Conservation (phyloP, 2,329 filamentous ascomycete genomes). For the Pezicula neosporulosa region DNA sequence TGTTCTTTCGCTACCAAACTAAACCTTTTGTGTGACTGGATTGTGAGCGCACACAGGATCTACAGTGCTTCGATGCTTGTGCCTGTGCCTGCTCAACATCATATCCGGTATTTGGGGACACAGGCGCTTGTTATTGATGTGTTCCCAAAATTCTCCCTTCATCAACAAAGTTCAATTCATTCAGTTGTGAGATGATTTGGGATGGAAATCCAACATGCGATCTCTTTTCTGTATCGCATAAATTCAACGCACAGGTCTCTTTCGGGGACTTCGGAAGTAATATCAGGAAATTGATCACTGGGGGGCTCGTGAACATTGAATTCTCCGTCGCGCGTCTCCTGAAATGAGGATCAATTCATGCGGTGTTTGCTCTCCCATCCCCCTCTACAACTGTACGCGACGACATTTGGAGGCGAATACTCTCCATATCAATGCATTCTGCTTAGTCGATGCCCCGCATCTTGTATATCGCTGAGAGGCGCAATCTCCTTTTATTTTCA, state of each 20-base stretch:
- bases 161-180: too few species aligned
- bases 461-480: not conserved
- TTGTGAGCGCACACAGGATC: conserved; percentile 1
- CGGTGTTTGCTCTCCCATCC: not conserved
- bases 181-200: too few species aligned
- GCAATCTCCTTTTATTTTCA: not conserved
- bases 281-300: not conserved
- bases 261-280: not conserved
- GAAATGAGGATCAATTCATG: conserved; percentile 2
- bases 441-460: not conserved
- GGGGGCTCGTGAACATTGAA: not conserved
- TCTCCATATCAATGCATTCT: not conserved
- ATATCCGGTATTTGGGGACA: too few species aligned
- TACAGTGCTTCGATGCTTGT: conserved; percentile 1
- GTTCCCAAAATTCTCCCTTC: too few species aligned
- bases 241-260: not conserved
- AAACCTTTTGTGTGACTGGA: not conserved
- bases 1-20: conserved; percentile 1
- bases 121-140: too few species aligned
- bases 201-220: too few species aligned
- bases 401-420: not conserved
- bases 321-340: not conserved
- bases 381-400: not conserved
- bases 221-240: not conserved
- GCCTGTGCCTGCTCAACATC: not conserved